A percentile compares a stretch with the other conserved stretches of the same genome.
Evolutionary conservation across 1,139 yeast species (phyloP).

Genomic region (Suhomyces coccinellae): DNA sequence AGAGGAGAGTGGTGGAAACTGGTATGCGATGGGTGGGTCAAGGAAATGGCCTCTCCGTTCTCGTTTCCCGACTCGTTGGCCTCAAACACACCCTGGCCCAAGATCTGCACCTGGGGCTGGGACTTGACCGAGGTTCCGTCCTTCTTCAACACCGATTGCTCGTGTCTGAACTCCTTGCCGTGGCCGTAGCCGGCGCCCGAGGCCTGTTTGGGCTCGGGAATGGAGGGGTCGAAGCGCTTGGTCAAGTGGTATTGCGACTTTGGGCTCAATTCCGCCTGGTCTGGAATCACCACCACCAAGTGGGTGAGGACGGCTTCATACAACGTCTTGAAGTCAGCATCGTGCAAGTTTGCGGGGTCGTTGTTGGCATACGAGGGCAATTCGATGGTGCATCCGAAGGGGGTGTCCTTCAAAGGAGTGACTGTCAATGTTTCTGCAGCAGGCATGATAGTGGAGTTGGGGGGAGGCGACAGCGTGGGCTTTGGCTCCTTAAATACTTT

Average conservation of each 20-base stretch:
- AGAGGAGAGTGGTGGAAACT: slow-evolving; percentile 72
- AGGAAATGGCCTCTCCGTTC: slow-evolving; percentile 54
- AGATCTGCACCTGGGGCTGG: slow-evolving; percentile 86
- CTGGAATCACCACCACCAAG: slow-evolving; percentile 72
- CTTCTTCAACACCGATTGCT: slow-evolving; percentile 70
- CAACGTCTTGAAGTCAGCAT: slow-evolving; percentile 61
- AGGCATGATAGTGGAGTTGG: slow-evolving; percentile 19
- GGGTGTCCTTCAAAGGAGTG: slow-evolving; percentile 50
- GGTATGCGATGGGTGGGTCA: slow-evolving; percentile 82
- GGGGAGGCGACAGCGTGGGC: too few relatives aligned
- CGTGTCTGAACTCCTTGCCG: slow-evolving; percentile 79
- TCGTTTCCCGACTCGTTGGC: slow-evolving; percentile 69
- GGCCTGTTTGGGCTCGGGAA: slow-evolving; percentile 48
- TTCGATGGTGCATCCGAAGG: slow-evolving; percentile 66
- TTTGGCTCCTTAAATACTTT: too few relatives aligned
- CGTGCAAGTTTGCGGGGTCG: slow-evolving; percentile 73
- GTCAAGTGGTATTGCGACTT: slow-evolving; percentile 74
- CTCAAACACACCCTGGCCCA: slow-evolving; percentile 77
- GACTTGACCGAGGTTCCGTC: slow-evolving; percentile 78
- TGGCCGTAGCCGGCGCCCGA: slow-evolving; percentile 72
- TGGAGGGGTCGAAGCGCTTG: slow-evolving; percentile 72
- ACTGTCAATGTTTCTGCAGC: slow-evolving; percentile 31
- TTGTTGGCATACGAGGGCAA: slow-evolving; percentile 64
- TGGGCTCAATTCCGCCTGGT: slow-evolving; percentile 65
- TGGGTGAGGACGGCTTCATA: slow-evolving; percentile 64